Percentiles rank a stretch among this genome's conserved stretches.
Evolutionary conservation across 1,284 basidiomycete species (phyloP).

Genomic region (Meripilus lineatus): DNA sequence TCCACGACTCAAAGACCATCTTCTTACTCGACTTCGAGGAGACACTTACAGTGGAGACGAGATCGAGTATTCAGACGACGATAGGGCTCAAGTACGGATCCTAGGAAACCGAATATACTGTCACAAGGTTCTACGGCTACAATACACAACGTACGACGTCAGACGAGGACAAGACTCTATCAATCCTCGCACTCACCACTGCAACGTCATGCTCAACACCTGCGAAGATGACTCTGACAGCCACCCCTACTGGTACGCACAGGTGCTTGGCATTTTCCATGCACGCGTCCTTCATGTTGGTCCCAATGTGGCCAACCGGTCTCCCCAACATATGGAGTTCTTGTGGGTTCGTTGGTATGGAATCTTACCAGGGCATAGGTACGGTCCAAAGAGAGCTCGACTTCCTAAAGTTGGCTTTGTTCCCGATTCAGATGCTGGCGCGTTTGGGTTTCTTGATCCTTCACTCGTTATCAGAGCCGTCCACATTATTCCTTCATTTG

Average conservation of each 20-base stretch:
- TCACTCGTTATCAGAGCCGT: conserved; percentile 21
- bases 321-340: conserved; percentile 19
- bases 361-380: conserved; percentile 5
- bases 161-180: conserved; percentile 26
- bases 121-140: conserved; percentile 17
- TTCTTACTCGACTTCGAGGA: conserved; percentile 10
- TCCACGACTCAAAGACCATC: conserved; percentile 14
- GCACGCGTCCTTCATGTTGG: conserved; percentile 14
- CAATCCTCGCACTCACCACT: conserved; percentile 19
- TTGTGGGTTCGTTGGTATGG: conserved; percentile 28
- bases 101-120: conserved; percentile 15
- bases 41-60: not conserved
- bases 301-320: conserved; percentile 5
- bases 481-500: conserved; percentile 31
- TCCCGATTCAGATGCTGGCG: conserved; percentile 10
- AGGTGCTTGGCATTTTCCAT: conserved; percentile 32
- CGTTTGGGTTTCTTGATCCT: conserved; percentile 22
- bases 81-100: conserved; percentile 10
- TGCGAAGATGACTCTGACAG: conserved; percentile 1
- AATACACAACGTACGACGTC: conserved; percentile 27
- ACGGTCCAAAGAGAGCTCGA: conserved; percentile 13
- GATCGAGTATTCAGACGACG: not conserved
- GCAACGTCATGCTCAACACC: conserved; percentile 1
- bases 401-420: conserved; percentile 24
- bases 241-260: conserved; percentile 32